Evolutionary conservation across 768 basidiomycete genomes (phyloP).

Genomic region (Candolleomyces eurysporus): DNA sequence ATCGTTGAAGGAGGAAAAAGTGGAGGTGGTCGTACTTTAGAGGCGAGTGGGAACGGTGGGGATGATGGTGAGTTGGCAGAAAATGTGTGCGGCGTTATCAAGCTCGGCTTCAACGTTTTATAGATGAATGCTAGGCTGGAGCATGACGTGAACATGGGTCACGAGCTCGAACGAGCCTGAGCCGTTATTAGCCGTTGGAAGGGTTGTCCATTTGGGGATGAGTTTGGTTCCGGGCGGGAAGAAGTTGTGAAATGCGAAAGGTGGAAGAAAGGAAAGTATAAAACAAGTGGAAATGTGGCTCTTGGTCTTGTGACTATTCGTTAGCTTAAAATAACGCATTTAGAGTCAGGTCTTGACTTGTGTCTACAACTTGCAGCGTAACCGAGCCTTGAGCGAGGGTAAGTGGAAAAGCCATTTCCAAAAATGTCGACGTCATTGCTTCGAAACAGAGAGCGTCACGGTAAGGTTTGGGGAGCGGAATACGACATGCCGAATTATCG

Average conservation of each 20-base stretch:
- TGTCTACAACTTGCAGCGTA: background rate
- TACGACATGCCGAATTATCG: background rate
- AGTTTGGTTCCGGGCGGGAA: too few relatives aligned
- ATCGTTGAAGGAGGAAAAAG: background rate
- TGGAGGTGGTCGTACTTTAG: background rate
- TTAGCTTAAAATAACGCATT: background rate
- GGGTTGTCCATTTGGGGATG: too few relatives aligned
- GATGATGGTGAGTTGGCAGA: too few relatives aligned
- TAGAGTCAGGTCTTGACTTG: background rate
- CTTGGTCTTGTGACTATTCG: background rate
- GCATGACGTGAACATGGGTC: too few relatives aligned
- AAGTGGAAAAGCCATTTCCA: background rate
- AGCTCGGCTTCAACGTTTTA: too few relatives aligned
- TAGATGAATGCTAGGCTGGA: too few relatives aligned
- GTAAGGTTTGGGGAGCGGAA: background rate
- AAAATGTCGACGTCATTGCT: background rate
- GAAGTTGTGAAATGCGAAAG: too few relatives aligned
- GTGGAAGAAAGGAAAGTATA: too few relatives aligned
- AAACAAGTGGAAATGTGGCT: background rate
- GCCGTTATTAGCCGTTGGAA: too few relatives aligned
- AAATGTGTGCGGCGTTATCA: too few relatives aligned
- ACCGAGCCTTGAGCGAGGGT: background rate
- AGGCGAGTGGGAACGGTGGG: background rate
- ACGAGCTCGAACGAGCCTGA: too few relatives aligned
- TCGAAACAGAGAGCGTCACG: background rate